Evolutionary conservation across 768 basidiomycete species (phyloP).

Genomic region (Suillus occidentalis): DNA sequence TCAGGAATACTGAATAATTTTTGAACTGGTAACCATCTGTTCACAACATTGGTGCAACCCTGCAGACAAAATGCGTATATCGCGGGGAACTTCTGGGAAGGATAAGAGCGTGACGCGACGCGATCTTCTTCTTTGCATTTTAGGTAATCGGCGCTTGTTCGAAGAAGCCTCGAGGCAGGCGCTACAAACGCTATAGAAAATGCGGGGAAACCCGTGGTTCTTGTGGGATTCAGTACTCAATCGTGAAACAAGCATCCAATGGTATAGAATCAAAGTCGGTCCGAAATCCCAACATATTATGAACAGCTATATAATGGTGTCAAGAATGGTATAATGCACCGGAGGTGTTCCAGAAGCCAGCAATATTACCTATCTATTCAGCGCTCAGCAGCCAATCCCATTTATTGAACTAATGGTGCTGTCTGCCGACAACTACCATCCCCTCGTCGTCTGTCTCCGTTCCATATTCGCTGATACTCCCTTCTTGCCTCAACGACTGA

Average conservation of each 20-base stretch:
- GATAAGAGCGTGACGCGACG: neutral
- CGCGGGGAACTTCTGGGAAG: neutral
- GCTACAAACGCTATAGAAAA: neutral
- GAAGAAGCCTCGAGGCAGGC: neutral
- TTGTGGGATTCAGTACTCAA: slow-evolving; percentile 18
- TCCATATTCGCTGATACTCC: slow-evolving; percentile 68
- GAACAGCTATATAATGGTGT: slow-evolving; percentile 14
- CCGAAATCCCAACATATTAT: slow-evolving; percentile 11
- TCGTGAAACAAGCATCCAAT: slow-evolving; percentile 2
- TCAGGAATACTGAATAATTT: neutral
- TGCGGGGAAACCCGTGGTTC: slow-evolving; percentile 7
- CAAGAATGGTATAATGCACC: slow-evolving; percentile 8
- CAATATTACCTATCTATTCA: neutral
- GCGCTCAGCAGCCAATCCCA: neutral
- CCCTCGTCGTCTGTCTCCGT: slow-evolving; percentile 84
- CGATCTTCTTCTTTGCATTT: neutral
- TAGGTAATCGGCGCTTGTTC: slow-evolving; percentile 1
- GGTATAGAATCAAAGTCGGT: slow-evolving; percentile 8
- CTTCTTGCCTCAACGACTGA: slow-evolving; percentile 40
- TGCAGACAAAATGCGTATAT: neutral
- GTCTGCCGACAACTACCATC: slow-evolving; percentile 74
- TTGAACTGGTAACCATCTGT: neutral
- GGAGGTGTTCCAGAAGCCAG: neutral
- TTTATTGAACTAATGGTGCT: slow-evolving; percentile 28
- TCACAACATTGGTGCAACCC: neutral